Evolutionary conservation across 2,329 filamentous ascomycete species (phyloP).

Genomic region (Colletotrichum nymphaeae): DNA sequence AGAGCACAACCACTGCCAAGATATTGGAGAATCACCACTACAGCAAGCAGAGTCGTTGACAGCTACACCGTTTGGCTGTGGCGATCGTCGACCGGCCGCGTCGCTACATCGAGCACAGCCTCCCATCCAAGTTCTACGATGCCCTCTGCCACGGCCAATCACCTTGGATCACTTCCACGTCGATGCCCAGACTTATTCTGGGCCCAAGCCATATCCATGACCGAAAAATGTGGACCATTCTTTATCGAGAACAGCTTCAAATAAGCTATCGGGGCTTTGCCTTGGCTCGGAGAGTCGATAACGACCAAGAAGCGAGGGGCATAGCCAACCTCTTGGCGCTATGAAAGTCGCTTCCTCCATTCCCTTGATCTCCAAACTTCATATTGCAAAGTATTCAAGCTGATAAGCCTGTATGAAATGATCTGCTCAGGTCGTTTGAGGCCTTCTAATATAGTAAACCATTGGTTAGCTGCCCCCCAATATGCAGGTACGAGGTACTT

Average conservation of each 20-base stretch:
- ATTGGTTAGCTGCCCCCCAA: neutral
- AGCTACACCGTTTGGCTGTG: neutral
- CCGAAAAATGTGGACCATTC: neutral
- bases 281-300: neutral
- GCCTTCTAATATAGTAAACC: no score
- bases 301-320: neutral
- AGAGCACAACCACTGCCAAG: slow-evolving; percentile 21
- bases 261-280: neutral
- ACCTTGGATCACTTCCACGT: neutral
- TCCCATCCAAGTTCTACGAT: neutral
- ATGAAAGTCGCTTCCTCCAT: neutral
- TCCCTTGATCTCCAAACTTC: neutral
- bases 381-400: no score
- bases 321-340: neutral
- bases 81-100: neutral
- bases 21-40: neutral
- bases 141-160: neutral
- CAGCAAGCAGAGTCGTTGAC: neutral
- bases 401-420: neutral
- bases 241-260: neutral
- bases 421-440: no score
- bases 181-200: neutral
- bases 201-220: neutral
- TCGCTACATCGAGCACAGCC: neutral
- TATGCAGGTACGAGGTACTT: no score